phyloP scores from a whole-genome alignment of 2,329 filamentous ascomycete genomes.

The Xylariaceae sp. region DNA sequence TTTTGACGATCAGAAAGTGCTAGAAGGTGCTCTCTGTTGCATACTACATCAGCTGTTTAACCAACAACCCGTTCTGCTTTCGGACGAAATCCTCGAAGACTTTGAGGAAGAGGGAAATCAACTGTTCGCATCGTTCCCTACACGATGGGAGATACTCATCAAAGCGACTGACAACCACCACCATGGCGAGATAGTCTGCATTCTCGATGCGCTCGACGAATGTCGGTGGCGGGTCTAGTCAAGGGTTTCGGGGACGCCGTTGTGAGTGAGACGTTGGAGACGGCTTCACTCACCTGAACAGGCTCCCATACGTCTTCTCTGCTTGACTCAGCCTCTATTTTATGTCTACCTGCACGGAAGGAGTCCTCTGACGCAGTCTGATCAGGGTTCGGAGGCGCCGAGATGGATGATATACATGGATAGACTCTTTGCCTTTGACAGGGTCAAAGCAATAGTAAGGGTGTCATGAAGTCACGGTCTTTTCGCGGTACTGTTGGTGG shows the following conservation, averaged over 20 bases:
- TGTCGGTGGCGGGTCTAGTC: too few species aligned
- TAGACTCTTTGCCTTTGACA: too few species aligned
- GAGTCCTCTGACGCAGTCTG: too few species aligned
- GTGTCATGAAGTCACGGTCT: too few species aligned
- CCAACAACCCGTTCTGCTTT: conserved; percentile 21
- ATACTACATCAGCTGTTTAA: conserved; percentile 36
- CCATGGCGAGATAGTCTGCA: conserved; percentile 26
- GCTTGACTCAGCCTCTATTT: too few species aligned
- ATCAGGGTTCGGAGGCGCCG: not conserved
- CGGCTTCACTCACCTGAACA: too few species aligned
- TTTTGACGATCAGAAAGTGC: not conserved
- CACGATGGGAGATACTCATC: conserved; percentile 17
- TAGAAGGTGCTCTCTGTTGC: not conserved
- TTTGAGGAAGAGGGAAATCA: conserved; percentile 19
- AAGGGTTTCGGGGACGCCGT: too few species aligned
- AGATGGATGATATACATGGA: too few species aligned
- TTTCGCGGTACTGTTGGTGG: too few species aligned
- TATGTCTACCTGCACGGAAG: too few species aligned
- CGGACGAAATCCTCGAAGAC: conserved; percentile 16
- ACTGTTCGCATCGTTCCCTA: conserved; percentile 18
- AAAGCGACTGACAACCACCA: conserved; percentile 5
- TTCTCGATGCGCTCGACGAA: conserved; percentile 42
- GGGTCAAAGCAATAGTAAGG: too few species aligned
- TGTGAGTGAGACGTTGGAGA: too few species aligned
- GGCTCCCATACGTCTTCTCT: not conserved